Evolutionary conservation across 2,329 filamentous ascomycete genomes (phyloP).

Genomic region (Colletotrichum limetticola): DNA sequence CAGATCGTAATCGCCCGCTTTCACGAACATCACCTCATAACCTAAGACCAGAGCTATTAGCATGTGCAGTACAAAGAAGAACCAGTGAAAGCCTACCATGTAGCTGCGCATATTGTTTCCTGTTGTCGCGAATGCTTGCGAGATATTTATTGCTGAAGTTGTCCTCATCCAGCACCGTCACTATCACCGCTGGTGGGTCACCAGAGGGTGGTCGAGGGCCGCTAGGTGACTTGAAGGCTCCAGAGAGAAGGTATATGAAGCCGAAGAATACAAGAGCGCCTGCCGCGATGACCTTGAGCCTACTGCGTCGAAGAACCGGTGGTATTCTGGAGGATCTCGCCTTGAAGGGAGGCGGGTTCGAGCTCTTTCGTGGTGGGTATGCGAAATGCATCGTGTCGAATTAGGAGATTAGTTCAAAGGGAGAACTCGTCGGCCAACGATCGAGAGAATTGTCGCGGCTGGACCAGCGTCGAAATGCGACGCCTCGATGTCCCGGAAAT

Average conservation of each 20-base stretch:
- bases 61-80: not conserved
- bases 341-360: constrained; percentile 78
- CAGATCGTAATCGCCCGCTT: constrained; percentile 79
- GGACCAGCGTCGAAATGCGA: not conserved
- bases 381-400: constrained; percentile 82
- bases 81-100: constrained; percentile 73
- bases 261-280: constrained; percentile 64
- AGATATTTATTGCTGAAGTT: constrained; percentile 74
- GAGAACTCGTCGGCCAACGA: not conserved
- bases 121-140: constrained; percentile 81
- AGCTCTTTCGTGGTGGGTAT: constrained; percentile 86
- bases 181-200: constrained; percentile 75
- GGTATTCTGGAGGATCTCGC: constrained; percentile 63
- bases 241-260: constrained; percentile 70
- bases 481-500: not conserved
- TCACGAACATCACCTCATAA: constrained; percentile 86
- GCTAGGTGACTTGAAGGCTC: constrained; percentile 17
- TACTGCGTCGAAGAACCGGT: constrained; percentile 67
- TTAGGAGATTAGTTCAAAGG: not conserved
- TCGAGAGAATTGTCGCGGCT: not conserved
- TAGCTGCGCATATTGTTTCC: constrained; percentile 83
- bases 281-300: constrained; percentile 69
- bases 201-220: constrained; percentile 56
- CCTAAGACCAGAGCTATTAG: constrained; percentile 62
- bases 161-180: constrained; percentile 83